These are phyloP conservation scores for Falciphora oryzae DNA, from an alignment of 2,329 filamentous ascomycete species.

Conservation along the genomic window DNA sequence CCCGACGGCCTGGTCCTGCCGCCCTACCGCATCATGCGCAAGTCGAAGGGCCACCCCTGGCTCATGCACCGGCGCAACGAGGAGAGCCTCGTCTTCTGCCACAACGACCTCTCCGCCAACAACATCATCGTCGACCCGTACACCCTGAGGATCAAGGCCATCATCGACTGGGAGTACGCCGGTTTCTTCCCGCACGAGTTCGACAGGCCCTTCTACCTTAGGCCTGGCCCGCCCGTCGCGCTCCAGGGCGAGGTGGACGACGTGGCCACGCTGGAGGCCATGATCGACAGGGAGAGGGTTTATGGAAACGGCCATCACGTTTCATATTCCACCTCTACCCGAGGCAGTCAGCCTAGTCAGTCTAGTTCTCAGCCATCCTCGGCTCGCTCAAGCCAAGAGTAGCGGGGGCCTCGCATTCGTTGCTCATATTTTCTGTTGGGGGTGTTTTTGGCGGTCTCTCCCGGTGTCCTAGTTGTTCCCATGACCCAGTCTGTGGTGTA, in stretches of 20 bases:
- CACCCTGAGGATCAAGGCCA: conserved; percentile 20
- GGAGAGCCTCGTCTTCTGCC: conserved; percentile 20
- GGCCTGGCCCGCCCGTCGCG: conserved; percentile 21
- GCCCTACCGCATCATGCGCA: conserved; percentile 22
- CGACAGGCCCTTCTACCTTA: conserved; percentile 20
- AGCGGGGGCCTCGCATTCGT: neutral
- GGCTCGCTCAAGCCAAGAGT: neutral
- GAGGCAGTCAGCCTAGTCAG: neutral
- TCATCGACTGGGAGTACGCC: conserved; percentile 24
- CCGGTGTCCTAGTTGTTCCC: neutral
- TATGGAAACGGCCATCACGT: neutral
- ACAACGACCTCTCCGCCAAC: conserved; percentile 20
- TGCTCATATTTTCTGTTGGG: neutral
- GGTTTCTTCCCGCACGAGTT: conserved; percentile 24
- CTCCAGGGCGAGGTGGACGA: conserved; percentile 22
- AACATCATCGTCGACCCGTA: conserved; percentile 22
- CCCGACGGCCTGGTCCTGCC: conserved; percentile 24
- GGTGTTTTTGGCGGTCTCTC: neutral
- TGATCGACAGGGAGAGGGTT: conserved; percentile 4
- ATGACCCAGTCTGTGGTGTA: too few species aligned
- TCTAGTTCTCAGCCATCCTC: neutral
- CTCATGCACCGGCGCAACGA: conserved; percentile 15
- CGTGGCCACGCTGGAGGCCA: conserved; percentile 6
- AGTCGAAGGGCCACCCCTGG: conserved; percentile 20
- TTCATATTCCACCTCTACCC: neutral